Evolutionary conservation across 345 rosid genomes (phyloP), one percentile per base, ranked within the genome.

Genomic region (Moricandia arvensis): DNA sequence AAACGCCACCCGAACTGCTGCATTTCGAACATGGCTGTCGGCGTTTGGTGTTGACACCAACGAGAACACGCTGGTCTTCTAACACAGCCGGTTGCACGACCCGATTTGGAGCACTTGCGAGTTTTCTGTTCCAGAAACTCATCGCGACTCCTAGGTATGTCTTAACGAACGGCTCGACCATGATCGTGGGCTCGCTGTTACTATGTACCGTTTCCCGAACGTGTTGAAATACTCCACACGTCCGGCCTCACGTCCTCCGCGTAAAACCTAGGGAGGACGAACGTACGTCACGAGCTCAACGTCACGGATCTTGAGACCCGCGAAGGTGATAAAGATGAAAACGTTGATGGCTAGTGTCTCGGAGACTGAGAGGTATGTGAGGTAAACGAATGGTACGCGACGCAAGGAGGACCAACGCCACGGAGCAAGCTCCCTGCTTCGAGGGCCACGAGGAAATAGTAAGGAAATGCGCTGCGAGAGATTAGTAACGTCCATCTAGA

Each of bases 191-290:
- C 75, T 89, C 0, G 93, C 97, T 3, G 99, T 90, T 5, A 95
- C 71, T 2, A 95, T 77, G 66, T 83, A 90, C 18, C 95, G 80
- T 68, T 81, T 89, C 7, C 96, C 96, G 3, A 90, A 94, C 7
- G 95, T 85, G 59, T 80, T 90, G 82, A 91, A 91, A 94, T 87
- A 59, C 78, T 69, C 97, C 97, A 95, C 1, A 87, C 79, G 49
- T 92, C 91, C 0, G 93, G 96, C 68, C 85, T 96, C 38, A 95
- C 97, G 65, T 95, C 97, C 55, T 92, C 97, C 0, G 93, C 88
- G 54, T 90, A 95, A 73, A 95, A 95, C 68, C 71, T 89, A 0
- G 98, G 91, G 47, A 94, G 79, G 8, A 94, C 95, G 8, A 94
- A 78, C 91, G 79, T 7, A 87, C 83, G n/a, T n/a, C 62, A 89